phyloP scores from a whole-genome alignment of 2,329 filamentous ascomycete genomes.

The Cercospora sesami region DNA sequence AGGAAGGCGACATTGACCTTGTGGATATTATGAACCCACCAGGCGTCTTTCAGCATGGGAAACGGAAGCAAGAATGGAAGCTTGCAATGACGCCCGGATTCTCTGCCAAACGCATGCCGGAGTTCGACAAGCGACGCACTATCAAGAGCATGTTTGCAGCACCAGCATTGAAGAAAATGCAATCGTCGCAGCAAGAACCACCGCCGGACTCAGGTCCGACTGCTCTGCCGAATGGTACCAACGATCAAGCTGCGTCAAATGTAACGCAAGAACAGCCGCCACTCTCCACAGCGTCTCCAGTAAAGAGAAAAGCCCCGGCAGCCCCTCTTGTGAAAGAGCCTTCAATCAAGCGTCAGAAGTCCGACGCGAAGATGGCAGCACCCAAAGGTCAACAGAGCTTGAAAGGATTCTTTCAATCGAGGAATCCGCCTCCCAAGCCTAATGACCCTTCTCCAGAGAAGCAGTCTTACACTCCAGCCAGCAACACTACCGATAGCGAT shows the following conservation, averaged over 20 bases:
- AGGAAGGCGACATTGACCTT: constrained; percentile 53
- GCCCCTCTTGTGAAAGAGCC: constrained; percentile 30
- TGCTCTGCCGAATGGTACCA: background rate
- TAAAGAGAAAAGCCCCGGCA: constrained; percentile 39
- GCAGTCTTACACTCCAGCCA: background rate
- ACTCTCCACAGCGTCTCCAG: background rate
- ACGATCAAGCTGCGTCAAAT: background rate
- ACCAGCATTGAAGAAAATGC: constrained; percentile 47
- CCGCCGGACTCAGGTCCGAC: background rate
- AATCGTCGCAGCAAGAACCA: constrained; percentile 16
- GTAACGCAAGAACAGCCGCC: background rate
- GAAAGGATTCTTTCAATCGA: constrained; percentile 76
- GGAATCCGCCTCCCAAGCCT: constrained; percentile 32
- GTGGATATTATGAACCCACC: constrained; percentile 75
- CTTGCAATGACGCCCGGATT: constrained; percentile 67
- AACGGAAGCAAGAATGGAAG: constrained; percentile 66
- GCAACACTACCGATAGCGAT: background rate
- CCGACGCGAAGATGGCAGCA: constrained; percentile 37
- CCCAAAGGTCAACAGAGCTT: constrained; percentile 62
- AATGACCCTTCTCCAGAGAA: constrained; percentile 3
- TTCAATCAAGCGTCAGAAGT: constrained; percentile 55
- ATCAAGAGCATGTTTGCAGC: constrained; percentile 89
- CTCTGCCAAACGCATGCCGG: constrained; percentile 80
- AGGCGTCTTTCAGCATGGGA: constrained; percentile 68
- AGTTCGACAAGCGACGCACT: constrained; percentile 79